Percentiles rank a stretch among this genome's conserved stretches.
Conservation (phyloP, 805 yeast genomes). For the Ogataea neopini region DNA sequence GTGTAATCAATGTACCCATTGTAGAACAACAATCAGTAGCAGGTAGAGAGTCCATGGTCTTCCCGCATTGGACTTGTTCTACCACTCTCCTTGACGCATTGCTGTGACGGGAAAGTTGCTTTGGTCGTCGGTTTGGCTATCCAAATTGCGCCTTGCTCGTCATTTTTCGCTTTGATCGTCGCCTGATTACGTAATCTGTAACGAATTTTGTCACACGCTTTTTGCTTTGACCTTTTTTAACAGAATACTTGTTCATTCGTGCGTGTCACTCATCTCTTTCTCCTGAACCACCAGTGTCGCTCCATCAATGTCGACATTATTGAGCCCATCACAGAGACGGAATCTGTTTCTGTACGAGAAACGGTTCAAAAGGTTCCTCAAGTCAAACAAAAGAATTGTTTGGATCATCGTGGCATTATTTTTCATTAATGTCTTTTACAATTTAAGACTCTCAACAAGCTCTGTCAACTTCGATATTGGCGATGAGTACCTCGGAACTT, state of each 20-base stretch:
- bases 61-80: too few relatives aligned
- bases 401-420: conserved; percentile 14
- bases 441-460: conserved; percentile 4
- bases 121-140: background rate
- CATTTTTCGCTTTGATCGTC: background rate
- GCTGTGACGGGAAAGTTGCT: too few relatives aligned
- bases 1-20: too few relatives aligned
- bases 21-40: too few relatives aligned
- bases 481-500: conserved; percentile 33
- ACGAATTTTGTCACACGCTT: too few relatives aligned
- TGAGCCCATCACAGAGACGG: conserved; percentile 14
- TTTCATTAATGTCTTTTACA: conserved; percentile 17
- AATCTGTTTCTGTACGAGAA: conserved; percentile 17
- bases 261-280: background rate
- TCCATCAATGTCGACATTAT: conserved; percentile 3
- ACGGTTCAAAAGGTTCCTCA: conserved; percentile 19
- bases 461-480: conserved; percentile 22
- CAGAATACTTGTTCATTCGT: conserved; percentile 1
- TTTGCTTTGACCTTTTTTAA: background rate
- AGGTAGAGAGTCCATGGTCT: too few relatives aligned
- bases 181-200: too few relatives aligned
- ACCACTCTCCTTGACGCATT: too few relatives aligned
- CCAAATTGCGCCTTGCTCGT: background rate
- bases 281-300: conserved; percentile 6
- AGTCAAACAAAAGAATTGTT: conserved; percentile 19